Conservation (phyloP, 495 filamentous ascomycete genomes). For the Halenospora varia region DNA sequence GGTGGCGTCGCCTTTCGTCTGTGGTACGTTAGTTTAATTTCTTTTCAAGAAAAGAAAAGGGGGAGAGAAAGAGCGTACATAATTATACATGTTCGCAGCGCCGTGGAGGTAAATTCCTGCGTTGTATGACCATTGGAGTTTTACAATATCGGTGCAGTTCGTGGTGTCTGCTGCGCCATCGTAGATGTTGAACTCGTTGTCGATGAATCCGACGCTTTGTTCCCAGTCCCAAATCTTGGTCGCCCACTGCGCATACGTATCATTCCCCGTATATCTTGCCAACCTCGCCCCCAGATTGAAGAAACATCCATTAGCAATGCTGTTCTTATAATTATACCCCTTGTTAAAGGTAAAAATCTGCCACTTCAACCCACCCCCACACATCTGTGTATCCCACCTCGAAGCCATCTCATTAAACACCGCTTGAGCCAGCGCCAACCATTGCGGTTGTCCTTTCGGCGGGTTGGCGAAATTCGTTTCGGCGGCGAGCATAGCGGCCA, state of each 20-base stretch:
- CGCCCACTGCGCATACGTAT: conserved; percentile 68
- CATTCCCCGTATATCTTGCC: conserved; percentile 66
- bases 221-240: conserved; percentile 68
- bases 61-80: conserved; percentile 33
- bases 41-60: background rate
- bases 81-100: conserved; percentile 68
- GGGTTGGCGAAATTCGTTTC: conserved; percentile 61
- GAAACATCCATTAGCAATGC: conserved; percentile 73
- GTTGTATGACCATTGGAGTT: conserved; percentile 68
- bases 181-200: conserved; percentile 46
- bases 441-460: conserved; percentile 54
- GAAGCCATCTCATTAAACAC: conserved; percentile 69
- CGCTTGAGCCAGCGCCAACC: conserved; percentile 77
- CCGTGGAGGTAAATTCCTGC: conserved; percentile 63
- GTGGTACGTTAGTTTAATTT: conserved; percentile 19
- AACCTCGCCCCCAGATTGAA: conserved; percentile 71
- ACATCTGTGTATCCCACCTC: conserved; percentile 58
- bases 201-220: conserved; percentile 43
- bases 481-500: conserved; percentile 64
- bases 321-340: conserved; percentile 72
- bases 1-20: conserved; percentile 43
- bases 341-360: conserved; percentile 73
- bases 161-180: conserved; percentile 49
- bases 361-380: conserved; percentile 79
- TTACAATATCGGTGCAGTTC: conserved; percentile 46